These are phyloP conservation scores for Escovopsis sp. DNA, from an alignment of 2,329 filamentous ascomycete genomes.

Conservation along the genomic window DNA sequence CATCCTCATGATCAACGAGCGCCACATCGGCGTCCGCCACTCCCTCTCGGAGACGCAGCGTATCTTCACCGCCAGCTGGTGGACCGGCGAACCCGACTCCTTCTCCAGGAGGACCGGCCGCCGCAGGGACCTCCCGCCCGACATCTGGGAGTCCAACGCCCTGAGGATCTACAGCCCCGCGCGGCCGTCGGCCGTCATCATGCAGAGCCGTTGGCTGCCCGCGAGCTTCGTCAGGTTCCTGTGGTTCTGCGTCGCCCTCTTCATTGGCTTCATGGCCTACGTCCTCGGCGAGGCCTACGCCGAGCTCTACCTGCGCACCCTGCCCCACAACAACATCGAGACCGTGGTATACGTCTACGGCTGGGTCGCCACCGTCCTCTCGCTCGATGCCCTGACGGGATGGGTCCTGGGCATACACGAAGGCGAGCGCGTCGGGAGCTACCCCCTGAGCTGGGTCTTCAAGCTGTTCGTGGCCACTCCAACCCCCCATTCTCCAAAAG, in stretches of 20 bases:
- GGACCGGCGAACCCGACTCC: conserved; percentile 42
- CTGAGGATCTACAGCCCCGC: conserved; percentile 13
- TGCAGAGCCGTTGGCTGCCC: conserved; percentile 43
- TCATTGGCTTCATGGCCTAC: conserved; percentile 49
- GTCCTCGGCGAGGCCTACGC: conserved; percentile 55
- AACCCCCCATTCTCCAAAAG: background rate
- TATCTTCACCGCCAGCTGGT: conserved; percentile 52
- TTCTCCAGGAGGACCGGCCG: conserved; percentile 26
- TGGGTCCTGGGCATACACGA: conserved; percentile 53
- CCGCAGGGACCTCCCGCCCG: conserved; percentile 23
- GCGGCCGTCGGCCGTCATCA: conserved; percentile 20
- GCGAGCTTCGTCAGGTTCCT: conserved; percentile 54
- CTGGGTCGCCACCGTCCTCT: conserved; percentile 51
- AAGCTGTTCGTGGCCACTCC: conserved; percentile 38
- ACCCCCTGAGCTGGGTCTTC: conserved; percentile 57
- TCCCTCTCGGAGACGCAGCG: conserved; percentile 51
- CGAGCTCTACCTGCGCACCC: conserved; percentile 51
- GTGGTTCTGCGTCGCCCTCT: conserved; percentile 53
- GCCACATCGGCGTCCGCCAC: conserved; percentile 45
- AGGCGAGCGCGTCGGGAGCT: conserved; percentile 52
- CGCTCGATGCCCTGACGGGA: conserved; percentile 48
- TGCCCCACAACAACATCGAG: conserved; percentile 51
- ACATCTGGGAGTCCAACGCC: conserved; percentile 24
- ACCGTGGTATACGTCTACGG: conserved; percentile 57
- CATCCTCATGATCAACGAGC: conserved; percentile 48